A percentile compares a stretch with the other conserved stretches of the same genome.
These are phyloP conservation scores for Claviceps sorghi DNA, from an alignment of 2,329 filamentous ascomycete genomes.

Conservation along the genomic window DNA sequence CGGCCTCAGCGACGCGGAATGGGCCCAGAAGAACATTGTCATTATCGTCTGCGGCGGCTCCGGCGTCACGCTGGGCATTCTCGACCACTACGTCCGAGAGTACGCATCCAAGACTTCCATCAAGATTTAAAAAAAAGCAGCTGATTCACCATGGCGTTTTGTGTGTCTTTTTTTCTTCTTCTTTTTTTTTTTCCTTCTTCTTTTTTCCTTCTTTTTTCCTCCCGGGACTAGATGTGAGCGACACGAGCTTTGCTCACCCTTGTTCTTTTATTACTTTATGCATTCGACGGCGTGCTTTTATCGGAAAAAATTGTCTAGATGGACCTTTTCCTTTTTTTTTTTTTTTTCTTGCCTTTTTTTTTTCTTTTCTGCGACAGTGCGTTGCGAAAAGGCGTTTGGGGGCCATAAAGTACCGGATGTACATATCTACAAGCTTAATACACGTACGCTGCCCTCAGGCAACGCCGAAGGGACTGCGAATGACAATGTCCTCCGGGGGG, in stretches of 20 bases:
- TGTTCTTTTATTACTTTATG: background rate
- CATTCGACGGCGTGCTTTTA: background rate
- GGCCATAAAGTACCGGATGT: no score
- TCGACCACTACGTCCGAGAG: conserved; percentile 40
- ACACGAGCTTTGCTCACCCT: background rate
- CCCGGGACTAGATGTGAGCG: background rate
- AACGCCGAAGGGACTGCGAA: no score
- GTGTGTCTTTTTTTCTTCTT: background rate
- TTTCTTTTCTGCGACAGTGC: background rate
- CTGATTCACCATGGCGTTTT: background rate
- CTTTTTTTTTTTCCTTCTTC: background rate
- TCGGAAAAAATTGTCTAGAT: background rate
- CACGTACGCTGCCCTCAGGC: no score
- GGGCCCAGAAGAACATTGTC: conserved; percentile 57
- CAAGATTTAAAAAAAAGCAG: conserved; percentile 10
- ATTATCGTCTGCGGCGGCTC: conserved; percentile 73
- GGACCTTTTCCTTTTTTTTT: background rate
- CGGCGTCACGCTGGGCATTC: conserved; percentile 46
- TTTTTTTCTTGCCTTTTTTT: background rate
- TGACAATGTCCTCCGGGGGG: no score
- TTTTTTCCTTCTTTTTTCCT: no score
- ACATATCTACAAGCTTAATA: no score
- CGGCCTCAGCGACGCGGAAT: conserved; percentile 39
- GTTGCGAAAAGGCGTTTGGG: no score
- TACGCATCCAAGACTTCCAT: conserved; percentile 23